Percentiles rank a stretch among this genome's conserved stretches.
These are phyloP conservation scores for Paramyrothecium roridum DNA, from an alignment of 2,329 filamentous ascomycete species.

Conservation along the genomic window DNA sequence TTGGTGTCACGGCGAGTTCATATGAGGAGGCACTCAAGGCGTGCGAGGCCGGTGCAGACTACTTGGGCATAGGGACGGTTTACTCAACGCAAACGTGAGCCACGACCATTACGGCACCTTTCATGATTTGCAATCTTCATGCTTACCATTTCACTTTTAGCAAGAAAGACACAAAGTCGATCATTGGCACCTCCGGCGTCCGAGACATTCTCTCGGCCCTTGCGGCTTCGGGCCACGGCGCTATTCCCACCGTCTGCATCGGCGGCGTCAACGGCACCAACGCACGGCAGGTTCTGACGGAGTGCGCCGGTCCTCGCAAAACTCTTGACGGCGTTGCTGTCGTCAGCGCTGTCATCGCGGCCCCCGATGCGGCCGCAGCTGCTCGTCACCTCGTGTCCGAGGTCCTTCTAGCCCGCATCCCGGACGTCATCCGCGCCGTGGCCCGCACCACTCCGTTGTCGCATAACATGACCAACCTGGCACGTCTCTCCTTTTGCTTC, in stretches of 20 bases:
- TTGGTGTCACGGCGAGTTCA: conserved; percentile 82
- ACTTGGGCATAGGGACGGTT: conserved; percentile 86
- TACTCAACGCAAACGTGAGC: conserved; percentile 77
- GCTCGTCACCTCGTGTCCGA: conserved; percentile 51
- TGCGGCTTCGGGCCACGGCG: conserved; percentile 36
- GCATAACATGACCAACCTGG: conserved; percentile 97
- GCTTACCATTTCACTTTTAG: conserved; percentile 33
- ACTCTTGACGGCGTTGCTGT: conserved; percentile 78
- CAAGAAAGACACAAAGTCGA: conserved; percentile 78
- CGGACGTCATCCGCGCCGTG: conserved; percentile 56
- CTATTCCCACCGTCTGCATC: conserved; percentile 73
- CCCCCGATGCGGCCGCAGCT: conserved; percentile 62
- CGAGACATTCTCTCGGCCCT: conserved; percentile 55
- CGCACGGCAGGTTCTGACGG: conserved; percentile 69
- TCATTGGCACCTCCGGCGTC: conserved; percentile 56
- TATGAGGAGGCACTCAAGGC: conserved; percentile 70
- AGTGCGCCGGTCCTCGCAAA: conserved; percentile 55
- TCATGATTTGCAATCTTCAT: too few species aligned
- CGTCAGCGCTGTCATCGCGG: conserved; percentile 83
- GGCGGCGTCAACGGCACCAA: conserved; percentile 82
- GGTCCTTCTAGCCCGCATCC: conserved; percentile 46
- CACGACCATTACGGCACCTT: conserved; percentile 3
- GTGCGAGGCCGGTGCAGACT: conserved; percentile 75
- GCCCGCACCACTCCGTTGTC: conserved; percentile 66
- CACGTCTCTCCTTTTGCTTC: conserved; percentile 13